A percentile compares a stretch with the other conserved stretches of the same genome.
phyloP scores from a whole-genome alignment of 176 grass and related monocot genomes.

The Olyra latifolia region DNA sequence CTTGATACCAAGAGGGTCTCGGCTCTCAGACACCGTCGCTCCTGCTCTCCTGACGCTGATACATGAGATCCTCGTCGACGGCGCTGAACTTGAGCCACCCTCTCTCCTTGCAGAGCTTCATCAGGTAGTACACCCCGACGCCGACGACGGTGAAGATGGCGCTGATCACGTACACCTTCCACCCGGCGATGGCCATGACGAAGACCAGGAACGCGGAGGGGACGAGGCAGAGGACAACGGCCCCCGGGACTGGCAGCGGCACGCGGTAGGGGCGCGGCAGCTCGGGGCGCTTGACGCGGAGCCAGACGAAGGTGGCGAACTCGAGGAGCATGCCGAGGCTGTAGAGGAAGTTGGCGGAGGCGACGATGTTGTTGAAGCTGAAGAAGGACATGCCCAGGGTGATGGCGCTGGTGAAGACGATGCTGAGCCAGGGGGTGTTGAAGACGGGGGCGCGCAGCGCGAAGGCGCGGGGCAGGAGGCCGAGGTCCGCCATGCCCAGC shows the following conservation, averaged over 20 bases:
- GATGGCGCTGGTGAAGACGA: conserved; percentile 60
- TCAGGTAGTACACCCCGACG: conserved; percentile 53
- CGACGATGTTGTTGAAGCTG: conserved; percentile 81
- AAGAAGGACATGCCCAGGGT: conserved; percentile 77
- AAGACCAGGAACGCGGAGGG: conserved; percentile 79
- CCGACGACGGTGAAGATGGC: conserved; percentile 50
- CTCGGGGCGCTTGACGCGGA: conserved; percentile 47
- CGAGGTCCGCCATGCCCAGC: conserved; percentile 89
- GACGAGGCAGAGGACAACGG: conserved; percentile 54
- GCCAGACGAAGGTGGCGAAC: conserved; percentile 78
- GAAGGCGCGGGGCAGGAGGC: conserved; percentile 66
- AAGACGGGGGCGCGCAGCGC: conserved; percentile 48
- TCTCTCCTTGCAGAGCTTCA: conserved; percentile 55
- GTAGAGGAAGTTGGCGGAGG: conserved; percentile 93
- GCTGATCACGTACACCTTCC: conserved; percentile 73
- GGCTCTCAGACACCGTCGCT: conserved; percentile 3
- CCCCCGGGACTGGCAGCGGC: conserved; percentile 31
- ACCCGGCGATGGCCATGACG: conserved; percentile 81
- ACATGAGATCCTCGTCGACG: conserved; percentile 9
- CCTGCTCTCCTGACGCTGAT: conserved; percentile 16
- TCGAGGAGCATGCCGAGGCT: conserved; percentile 92
- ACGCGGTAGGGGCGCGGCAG: conserved; percentile 62
- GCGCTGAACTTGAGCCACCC: conserved; percentile 53
- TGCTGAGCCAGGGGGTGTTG: conserved; percentile 79
- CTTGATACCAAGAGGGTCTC: not conserved